Conservation (phyloP, 305 asterid genomes). For the Salvia sclarea region DNA sequence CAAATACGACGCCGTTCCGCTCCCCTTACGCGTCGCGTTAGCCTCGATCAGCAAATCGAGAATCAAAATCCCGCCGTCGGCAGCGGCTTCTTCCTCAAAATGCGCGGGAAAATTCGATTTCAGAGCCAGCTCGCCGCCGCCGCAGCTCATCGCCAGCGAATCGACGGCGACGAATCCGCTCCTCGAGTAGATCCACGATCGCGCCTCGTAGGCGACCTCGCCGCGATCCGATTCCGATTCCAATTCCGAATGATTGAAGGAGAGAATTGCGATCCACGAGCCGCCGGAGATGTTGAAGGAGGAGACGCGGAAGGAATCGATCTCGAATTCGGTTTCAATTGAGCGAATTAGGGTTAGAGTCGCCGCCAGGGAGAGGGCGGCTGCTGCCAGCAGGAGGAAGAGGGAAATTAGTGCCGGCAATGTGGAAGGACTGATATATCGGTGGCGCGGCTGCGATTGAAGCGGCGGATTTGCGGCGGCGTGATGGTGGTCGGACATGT, state of each 20-base stretch:
- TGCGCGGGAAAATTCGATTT: not conserved
- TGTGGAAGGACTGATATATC: not conserved
- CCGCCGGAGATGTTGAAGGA: not conserved
- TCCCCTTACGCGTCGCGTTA: not conserved
- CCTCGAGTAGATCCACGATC: not conserved
- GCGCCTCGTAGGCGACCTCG: constrained; percentile 9
- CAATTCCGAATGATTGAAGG: not conserved
- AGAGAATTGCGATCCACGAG: not conserved
- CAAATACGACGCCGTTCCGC: not conserved
- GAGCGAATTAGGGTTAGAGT: not conserved
- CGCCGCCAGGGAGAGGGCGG: not conserved
- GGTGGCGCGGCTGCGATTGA: too few species aligned
- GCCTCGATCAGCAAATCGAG: constrained; percentile 16
- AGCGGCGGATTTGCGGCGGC: not conserved
- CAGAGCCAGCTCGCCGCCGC: not conserved
- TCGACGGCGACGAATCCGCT: not conserved
- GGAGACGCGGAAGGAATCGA: not conserved
- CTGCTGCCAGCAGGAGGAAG: not conserved
- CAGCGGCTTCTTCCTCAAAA: not conserved
- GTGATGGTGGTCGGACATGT: not conserved
- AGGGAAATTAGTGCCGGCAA: not conserved
- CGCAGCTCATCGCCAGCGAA: not conserved
- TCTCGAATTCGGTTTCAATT: not conserved
- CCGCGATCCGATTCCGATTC: not conserved
- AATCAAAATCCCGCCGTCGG: not conserved